phyloP scores from a whole-genome alignment of 2,329 filamentous ascomycete species.

The Trichophyton equinum region DNA sequence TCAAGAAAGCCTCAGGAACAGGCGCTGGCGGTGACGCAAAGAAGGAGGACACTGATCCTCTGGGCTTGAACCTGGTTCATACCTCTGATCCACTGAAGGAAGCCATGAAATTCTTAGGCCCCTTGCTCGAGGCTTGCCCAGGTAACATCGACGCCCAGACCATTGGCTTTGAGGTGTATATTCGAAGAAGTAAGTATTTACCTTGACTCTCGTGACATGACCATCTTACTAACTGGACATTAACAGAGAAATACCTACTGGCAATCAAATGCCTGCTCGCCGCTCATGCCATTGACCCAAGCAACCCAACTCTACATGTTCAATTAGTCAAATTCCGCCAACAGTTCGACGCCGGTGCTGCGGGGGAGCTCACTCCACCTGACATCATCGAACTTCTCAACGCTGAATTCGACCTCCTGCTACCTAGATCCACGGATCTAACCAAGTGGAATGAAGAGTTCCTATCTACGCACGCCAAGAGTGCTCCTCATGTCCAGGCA shows the following conservation, averaged over 20 bases:
- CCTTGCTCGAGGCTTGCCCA: conserved; percentile 70
- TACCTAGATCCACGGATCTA: conserved; percentile 45
- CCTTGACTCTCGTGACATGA: neutral
- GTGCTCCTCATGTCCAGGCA: conserved; percentile 50
- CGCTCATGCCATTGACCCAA: conserved; percentile 54
- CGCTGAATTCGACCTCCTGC: conserved; percentile 50
- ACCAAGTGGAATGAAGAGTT: conserved; percentile 56
- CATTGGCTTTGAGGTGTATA: conserved; percentile 79
- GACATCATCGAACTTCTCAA: conserved; percentile 59
- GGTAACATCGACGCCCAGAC: conserved; percentile 70
- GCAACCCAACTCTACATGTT: conserved; percentile 61
- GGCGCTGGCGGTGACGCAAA: conserved; percentile 51
- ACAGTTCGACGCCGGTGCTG: conserved; percentile 41
- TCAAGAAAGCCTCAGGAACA: conserved; percentile 59
- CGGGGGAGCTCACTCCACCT: conserved; percentile 45
- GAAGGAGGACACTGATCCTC: conserved; percentile 83
- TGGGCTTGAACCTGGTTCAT: conserved; percentile 64
- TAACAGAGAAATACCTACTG: conserved; percentile 68
- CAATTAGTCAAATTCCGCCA: conserved; percentile 59
- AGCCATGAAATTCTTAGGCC: conserved; percentile 72
- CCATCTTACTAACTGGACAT: neutral
- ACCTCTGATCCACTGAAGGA: conserved; percentile 74
- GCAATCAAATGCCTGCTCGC: conserved; percentile 76
- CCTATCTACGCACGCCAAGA: conserved; percentile 48
- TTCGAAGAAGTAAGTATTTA: conserved; percentile 58